Evolutionary conservation across 768 basidiomycete genomes (phyloP).

Genomic region (Kwoniella sp.): DNA sequence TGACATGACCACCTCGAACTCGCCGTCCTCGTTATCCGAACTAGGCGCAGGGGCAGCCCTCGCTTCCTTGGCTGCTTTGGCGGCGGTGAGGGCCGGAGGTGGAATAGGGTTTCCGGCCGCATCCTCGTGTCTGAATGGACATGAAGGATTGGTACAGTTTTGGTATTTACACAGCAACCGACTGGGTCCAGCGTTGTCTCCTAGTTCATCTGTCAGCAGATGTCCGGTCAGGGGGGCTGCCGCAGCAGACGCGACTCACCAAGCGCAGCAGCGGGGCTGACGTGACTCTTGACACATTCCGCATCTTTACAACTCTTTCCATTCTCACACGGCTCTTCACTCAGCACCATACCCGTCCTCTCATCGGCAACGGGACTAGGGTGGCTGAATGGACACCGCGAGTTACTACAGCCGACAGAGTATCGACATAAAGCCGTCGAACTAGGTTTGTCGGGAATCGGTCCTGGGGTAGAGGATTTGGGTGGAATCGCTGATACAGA

Average conservation of each 20-base stretch:
- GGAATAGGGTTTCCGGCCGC: conserved; percentile 52
- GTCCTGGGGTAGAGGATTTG: conserved; percentile 34
- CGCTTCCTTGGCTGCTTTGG: conserved; percentile 25
- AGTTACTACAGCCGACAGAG: conserved; percentile 83
- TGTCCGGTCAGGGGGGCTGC: no score
- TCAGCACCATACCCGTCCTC: conserved; percentile 91
- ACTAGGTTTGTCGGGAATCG: conserved; percentile 55
- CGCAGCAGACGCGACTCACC: conserved; percentile 58
- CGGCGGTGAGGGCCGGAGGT: conserved; percentile 51
- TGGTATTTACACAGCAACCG: conserved; percentile 55
- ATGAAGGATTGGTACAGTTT: conserved; percentile 55
- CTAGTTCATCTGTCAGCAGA: conserved; percentile 22
- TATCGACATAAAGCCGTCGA: conserved; percentile 77
- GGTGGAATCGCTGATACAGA: conserved; percentile 43
- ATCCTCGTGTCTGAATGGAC: conserved; percentile 55
- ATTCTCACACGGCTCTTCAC: conserved; percentile 87
- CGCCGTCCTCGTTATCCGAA: conserved; percentile 50
- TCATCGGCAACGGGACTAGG: conserved; percentile 95
- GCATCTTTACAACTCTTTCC: conserved; percentile 88
- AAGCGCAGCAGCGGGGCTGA: conserved; percentile 78
- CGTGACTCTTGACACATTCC: conserved; percentile 88
- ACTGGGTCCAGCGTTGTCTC: conserved; percentile 45
- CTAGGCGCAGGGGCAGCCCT: conserved; percentile 14
- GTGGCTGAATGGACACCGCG: conserved; percentile 86
- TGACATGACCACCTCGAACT: conserved; percentile 49